phyloP scores from a whole-genome alignment of 2,329 filamentous ascomycete genomes.

The Claviceps quebecensis region DNA sequence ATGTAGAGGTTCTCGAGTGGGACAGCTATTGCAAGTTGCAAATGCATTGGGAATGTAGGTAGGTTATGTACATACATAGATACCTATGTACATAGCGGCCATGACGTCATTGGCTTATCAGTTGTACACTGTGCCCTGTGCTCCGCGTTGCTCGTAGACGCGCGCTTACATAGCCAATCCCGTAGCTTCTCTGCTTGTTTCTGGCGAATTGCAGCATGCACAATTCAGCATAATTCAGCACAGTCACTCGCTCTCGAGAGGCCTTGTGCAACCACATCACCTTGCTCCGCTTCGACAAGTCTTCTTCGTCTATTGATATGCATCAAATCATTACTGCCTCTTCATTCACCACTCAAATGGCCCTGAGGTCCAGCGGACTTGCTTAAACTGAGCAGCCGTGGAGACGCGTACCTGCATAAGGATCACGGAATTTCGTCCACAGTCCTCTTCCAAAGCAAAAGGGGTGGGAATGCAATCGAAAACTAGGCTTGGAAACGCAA shows the following conservation, averaged over 20 bases:
- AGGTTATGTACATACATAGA: no score
- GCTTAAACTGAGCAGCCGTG: neutral
- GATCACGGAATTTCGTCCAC: neutral
- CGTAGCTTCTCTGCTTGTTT: neutral
- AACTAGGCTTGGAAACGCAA: neutral
- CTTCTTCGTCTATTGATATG: neutral
- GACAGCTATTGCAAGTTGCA: no score
- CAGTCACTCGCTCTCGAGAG: no score
- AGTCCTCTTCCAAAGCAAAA: neutral
- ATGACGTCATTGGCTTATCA: no score
- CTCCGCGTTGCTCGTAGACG: neutral
- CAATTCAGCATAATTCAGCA: no score
- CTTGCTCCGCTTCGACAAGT: neutral
- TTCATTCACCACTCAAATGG: neutral
- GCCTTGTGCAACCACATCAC: no score
- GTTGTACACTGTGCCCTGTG: no score
- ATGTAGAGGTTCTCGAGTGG: no score
- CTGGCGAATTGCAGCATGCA: neutral
- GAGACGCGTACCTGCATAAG: neutral
- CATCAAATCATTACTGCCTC: neutral
- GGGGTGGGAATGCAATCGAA: neutral
- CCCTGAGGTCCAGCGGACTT: neutral
- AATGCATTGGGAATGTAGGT: no score
- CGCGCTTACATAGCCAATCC: conserved; percentile 4
- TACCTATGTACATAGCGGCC: no score